phyloP scores from a whole-genome alignment of 257 asterid genomes.

The Buddleja alternifolia region DNA sequence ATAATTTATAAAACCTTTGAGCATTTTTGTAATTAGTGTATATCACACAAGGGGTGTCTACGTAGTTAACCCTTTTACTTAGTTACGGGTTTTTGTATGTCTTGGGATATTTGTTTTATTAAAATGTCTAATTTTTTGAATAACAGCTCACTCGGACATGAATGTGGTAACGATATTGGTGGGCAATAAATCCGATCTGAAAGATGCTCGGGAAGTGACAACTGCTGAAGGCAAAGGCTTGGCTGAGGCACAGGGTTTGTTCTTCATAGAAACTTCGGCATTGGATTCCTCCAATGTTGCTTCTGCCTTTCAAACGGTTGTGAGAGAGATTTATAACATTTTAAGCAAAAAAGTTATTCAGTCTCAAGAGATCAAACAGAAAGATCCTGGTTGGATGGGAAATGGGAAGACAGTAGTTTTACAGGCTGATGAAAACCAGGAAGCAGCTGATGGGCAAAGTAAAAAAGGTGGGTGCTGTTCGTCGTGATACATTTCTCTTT shows the following conservation, averaged over 20 bases:
- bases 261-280: conserved; percentile 95
- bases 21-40: no score
- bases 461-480: conserved; percentile 73
- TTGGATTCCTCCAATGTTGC: conserved; percentile 84
- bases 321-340: conserved; percentile 79
- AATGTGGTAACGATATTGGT: conserved; percentile 89
- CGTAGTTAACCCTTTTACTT: no score
- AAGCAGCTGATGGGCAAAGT: conserved; percentile 37
- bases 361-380: conserved; percentile 81
- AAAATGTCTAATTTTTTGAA: conserved; percentile 13
- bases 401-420: conserved; percentile 74
- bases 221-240: conserved; percentile 84
- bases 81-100: neutral
- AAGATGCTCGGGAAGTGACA: conserved; percentile 89
- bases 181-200: conserved; percentile 89
- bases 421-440: conserved; percentile 60
- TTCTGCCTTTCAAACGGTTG: conserved; percentile 80
- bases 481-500: conserved; percentile 37
- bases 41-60: no score
- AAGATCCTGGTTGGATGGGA: conserved; percentile 56
- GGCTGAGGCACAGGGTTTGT: conserved; percentile 83
- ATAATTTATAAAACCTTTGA: no score
- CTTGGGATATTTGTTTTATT: conserved; percentile 1
- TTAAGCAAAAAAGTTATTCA: conserved; percentile 91
- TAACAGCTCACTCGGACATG: conserved; percentile 95